Evolutionary conservation across 78 protist genomes (phyloP), one percentile per base, ranked within the genome.

Genomic region (Speleostelium caveatum): DNA sequence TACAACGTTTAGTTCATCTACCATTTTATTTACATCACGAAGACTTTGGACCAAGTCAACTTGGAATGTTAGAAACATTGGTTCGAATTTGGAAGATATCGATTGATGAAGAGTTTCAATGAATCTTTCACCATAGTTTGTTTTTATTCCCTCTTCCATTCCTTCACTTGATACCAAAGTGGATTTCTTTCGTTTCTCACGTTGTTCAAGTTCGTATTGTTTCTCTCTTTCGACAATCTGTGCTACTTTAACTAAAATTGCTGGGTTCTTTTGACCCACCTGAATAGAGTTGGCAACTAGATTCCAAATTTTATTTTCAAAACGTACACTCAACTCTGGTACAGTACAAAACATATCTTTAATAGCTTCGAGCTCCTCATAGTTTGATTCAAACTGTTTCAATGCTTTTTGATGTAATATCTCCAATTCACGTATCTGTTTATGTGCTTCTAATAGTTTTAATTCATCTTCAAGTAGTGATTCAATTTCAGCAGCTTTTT

Each of bases 151-250:
- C 28, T 49, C 67, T 12, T 26, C 30, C 30, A 79, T 65, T 24
- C 89, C 89, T 1, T 83, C 91, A 3, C 63, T 60, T n/a, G 80
- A n/a, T 2, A 45, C 33, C 38, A 67, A 42, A 3, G 32, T 24
- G 0, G 89, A 45, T 39, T 41, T 32, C 10, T 62, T 69, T n/a
- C 30, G 36, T 26, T 69, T 67, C 32, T 83, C 91, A 3, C 24
- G 26, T 26, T 58, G 28, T 51, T 83, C 28, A 35, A 63, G 53
- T 69, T 83, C 91, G 16, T 83, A 16, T 26, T 69, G 26, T n/a
- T 83, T 83, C 24, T 83, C 91, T 33, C 91, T 58, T 32, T 83
- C 91, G 14, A 83, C 59, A 32, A 83, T 83, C 56, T 83, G 91
- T 3, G 91, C 91, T 0, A 83, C 91, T 33, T 83, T 83, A 3